Conservation (phyloP, 2,329 filamentous ascomycete genomes). For the Orbilia quercus region DNA sequence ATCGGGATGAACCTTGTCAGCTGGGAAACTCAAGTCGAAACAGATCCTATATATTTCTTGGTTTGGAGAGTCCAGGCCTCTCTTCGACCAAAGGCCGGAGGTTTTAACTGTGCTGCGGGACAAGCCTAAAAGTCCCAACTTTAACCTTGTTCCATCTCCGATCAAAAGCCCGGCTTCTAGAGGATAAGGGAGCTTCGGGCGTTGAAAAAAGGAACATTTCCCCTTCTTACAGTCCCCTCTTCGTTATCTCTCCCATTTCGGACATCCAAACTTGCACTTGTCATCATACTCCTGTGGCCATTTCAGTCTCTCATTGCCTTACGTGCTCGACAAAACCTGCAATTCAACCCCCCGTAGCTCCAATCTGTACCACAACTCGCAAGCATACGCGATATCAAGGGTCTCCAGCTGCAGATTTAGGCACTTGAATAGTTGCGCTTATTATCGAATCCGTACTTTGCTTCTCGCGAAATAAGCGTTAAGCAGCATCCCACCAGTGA, state of each 20-base stretch:
- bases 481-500: neutral
- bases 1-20: conserved; percentile 33
- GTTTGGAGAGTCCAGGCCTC: conserved; percentile 41
- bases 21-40: conserved; percentile 41
- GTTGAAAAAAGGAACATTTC: conserved; percentile 50
- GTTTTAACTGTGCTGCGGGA: neutral
- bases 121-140: conserved; percentile 1
- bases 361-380: neutral
- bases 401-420: too few species aligned
- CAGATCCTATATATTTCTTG: conserved; percentile 27
- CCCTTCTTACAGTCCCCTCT: conserved; percentile 37
- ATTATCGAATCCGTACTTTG: neutral
- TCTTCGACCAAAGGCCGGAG: neutral
- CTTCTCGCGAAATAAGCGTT: neutral
- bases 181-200: neutral
- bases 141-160: conserved; percentile 31
- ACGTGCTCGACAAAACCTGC: conserved; percentile 48
- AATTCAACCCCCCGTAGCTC: conserved; percentile 7
- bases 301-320: neutral
- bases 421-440: neutral
- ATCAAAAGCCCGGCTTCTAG: too few species aligned
- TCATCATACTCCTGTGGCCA: conserved; percentile 1
- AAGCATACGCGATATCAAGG: conserved; percentile 29
- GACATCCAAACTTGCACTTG: conserved; percentile 4
- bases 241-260: conserved; percentile 6